Evolutionary conservation across 108 stramenopile species (phyloP), one percentile per base, ranked within the genome.

Genomic region (Poteriospumella lacustris): DNA sequence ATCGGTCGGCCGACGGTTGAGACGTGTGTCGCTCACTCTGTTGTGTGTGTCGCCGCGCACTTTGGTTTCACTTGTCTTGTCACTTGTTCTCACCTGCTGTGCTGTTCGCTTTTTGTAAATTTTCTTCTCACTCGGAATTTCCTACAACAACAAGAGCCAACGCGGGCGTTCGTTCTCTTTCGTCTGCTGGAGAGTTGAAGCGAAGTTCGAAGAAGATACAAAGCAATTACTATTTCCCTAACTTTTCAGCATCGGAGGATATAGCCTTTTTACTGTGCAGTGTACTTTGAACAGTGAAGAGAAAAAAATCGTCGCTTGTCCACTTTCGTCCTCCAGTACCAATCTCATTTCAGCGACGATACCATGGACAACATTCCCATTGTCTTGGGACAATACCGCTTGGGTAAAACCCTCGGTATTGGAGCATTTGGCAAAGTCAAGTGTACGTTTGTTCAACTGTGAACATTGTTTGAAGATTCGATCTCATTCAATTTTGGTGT

Each of bases 371-470:
- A 77, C 58, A 24, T 42, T 38, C 93, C 91, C 33, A 91, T 99
- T 33, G 90, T 91, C 58, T 95, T 99, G 28, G 99, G 97, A 42
- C 93, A 93, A 72, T 99, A 97, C 85, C 89, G 95, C 12, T 88
- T 99, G 72, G 94, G 94, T 59, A 99, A 97, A 84, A 98, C 97
- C 82, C 88, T 99, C 43, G 99, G 99, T 2, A 97, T 99, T 64
- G 99, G 99, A 39, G 97, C 99, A 33, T 99, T 99, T 78, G 99
- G 99, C 5, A 92, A 97, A 92, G 96, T 89, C 43, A 87, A 87
- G 77, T 44, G 91, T 91, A 75, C 87, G 89, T 44, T 1, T 33
- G 1, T 26, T 29, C 36, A 39, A 5, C 1, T 2, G 1, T 42
- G 2, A 56, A 56, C 24, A 19, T 56, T 56, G 24, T 56, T 15